Evolutionary conservation across 192 early-diverging fungal genomes (phyloP).

Genomic region (Gamsiella multidivaricata): DNA sequence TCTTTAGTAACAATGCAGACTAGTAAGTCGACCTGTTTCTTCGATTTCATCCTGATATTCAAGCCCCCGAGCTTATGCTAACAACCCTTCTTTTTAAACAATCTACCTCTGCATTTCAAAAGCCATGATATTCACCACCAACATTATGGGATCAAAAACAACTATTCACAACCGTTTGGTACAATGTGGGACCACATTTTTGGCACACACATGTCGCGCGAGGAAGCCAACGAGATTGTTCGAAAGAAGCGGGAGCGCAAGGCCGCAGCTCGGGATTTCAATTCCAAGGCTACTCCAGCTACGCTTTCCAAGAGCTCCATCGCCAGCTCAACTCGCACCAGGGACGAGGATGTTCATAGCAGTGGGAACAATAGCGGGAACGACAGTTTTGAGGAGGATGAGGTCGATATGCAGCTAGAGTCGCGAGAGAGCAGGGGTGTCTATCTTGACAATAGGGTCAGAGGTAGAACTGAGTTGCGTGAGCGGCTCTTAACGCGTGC

Average conservation of each 20-base stretch:
- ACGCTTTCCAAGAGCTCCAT: background rate
- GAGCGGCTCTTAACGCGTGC: slow-evolving; percentile 4
- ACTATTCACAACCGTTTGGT: slow-evolving; percentile 78
- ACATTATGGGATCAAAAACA: slow-evolving; percentile 62
- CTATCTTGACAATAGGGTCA: background rate
- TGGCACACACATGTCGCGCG: slow-evolving; percentile 66
- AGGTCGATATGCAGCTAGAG: too few relatives aligned
- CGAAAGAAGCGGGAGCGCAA: slow-evolving; percentile 29
- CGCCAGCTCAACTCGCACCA: background rate
- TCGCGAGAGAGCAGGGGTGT: background rate
- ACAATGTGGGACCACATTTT: slow-evolving; percentile 80
- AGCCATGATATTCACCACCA: slow-evolving; percentile 70
- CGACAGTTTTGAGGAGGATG: slow-evolving; percentile 23
- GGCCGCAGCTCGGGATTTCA: background rate
- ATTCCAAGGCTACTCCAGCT: background rate
- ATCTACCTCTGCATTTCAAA: background rate
- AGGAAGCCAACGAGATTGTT: slow-evolving; percentile 41
- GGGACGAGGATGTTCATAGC: slow-evolving; percentile 6
- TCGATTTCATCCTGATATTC: background rate
- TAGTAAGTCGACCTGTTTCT: slow-evolving; percentile 65
- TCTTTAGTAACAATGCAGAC: slow-evolving; percentile 75
- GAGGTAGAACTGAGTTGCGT: background rate
- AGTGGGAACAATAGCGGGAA: slow-evolving; percentile 37
- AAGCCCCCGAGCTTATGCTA: too few relatives aligned
- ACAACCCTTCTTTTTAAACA: too few relatives aligned